Conservation (phyloP, 2,329 filamentous ascomycete species). For the Talaromyces pinophilus region DNA sequence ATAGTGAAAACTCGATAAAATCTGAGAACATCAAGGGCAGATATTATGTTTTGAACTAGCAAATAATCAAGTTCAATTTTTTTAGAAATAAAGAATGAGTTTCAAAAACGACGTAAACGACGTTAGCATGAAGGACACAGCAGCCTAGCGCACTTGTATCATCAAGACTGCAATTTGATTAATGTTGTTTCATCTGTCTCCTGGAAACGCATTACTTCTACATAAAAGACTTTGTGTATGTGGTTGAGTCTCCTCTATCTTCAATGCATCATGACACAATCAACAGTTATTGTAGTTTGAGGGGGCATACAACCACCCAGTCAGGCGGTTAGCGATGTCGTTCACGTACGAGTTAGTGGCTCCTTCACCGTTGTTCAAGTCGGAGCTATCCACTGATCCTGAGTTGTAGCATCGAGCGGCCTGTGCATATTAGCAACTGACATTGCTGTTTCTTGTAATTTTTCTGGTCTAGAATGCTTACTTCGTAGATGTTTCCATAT, state of each 20-base stretch:
- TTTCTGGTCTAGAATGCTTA: not conserved
- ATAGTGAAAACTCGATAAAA: not conserved
- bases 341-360: conserved; percentile 22
- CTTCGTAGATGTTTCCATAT: conserved; percentile 22
- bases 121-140: not conserved
- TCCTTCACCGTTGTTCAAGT: conserved; percentile 19
- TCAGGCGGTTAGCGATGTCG: conserved; percentile 21
- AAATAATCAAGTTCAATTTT: not conserved
- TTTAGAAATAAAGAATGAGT: not conserved
- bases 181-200: not conserved
- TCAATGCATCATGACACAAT: not conserved
- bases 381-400: conserved; percentile 19
- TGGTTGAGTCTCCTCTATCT: not conserved
- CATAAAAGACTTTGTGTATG: not conserved
- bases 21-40: not conserved
- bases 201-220: not conserved
- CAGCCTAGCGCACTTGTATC: not conserved
- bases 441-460: not conserved
- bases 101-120: too few relatives aligned
- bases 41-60: not conserved
- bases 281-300: conserved; percentile 12
- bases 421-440: conserved; percentile 4
- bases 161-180: not conserved
- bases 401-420: conserved; percentile 23
- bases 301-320: conserved; percentile 18